phyloP scores from a whole-genome alignment of 2,329 filamentous ascomycete genomes.

The Fusarium aywerte region DNA sequence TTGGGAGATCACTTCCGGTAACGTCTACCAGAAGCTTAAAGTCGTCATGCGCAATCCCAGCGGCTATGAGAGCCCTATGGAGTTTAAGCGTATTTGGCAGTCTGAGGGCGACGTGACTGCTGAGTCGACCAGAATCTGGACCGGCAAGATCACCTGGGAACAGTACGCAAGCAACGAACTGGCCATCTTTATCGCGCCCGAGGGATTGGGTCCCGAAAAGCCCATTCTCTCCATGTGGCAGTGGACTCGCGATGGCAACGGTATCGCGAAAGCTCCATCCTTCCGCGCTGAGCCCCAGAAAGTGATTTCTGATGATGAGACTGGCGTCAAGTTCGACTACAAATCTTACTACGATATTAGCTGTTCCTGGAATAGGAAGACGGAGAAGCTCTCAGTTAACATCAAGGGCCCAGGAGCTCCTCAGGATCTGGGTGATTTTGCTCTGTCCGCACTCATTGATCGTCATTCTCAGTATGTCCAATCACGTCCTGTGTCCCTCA shows the following conservation, averaged over 20 bases:
- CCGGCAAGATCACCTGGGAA: slow-evolving; percentile 30
- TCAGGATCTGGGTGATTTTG: slow-evolving; percentile 10
- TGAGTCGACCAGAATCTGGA: slow-evolving; percentile 20
- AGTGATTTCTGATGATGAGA: neutral
- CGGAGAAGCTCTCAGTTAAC: neutral
- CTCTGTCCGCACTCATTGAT: slow-evolving; percentile 17
- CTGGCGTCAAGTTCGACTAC: slow-evolving; percentile 18
- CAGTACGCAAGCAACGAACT: slow-evolving; percentile 16
- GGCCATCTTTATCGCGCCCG: slow-evolving; percentile 27
- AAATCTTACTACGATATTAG: slow-evolving; percentile 24
- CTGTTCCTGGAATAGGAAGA: slow-evolving; percentile 27
- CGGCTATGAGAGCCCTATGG: neutral
- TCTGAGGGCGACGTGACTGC: neutral
- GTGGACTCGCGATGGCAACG: slow-evolving; percentile 1
- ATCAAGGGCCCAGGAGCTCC: neutral
- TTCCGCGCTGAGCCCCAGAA: slow-evolving; percentile 15
- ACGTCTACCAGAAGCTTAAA: slow-evolving; percentile 19
- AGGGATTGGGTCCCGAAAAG: slow-evolving; percentile 30
- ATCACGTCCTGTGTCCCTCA: accelerated
- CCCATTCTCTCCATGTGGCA: slow-evolving; percentile 32
- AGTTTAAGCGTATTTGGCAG: slow-evolving; percentile 25
- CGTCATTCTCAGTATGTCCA: slow-evolving; percentile 26
- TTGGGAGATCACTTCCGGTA: slow-evolving; percentile 16
- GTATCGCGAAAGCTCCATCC: slow-evolving; percentile 1
- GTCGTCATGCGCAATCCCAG: slow-evolving; percentile 20